These are phyloP conservation scores for Paecilomyces formosus DNA, from an alignment of 2,329 filamentous ascomycete species.

Conservation along the genomic window DNA sequence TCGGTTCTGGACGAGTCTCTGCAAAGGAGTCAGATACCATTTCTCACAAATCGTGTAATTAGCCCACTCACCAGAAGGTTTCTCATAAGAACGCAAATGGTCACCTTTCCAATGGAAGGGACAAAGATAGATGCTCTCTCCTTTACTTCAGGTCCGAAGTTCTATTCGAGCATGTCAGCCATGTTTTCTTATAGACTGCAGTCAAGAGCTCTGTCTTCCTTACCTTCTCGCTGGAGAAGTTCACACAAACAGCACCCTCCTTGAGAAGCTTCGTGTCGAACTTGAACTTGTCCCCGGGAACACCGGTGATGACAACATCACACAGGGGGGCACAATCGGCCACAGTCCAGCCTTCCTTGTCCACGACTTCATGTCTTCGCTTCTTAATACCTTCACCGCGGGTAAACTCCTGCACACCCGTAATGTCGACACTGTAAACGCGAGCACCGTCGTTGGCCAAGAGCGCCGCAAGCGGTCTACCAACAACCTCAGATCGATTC, in stretches of 20 bases:
- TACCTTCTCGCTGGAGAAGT: constrained; percentile 86
- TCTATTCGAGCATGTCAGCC: constrained; percentile 38
- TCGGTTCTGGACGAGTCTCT: constrained; percentile 39
- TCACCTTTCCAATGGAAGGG: constrained; percentile 94
- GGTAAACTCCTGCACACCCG: constrained; percentile 85
- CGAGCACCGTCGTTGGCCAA: constrained; percentile 93
- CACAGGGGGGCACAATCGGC: constrained; percentile 78
- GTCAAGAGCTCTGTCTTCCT: constrained; percentile 6
- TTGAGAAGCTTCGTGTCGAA: constrained; percentile 75
- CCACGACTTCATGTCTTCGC: constrained; percentile 75
- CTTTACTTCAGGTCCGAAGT: constrained; percentile 85
- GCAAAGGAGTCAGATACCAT: background rate
- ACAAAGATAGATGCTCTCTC: constrained; percentile 96
- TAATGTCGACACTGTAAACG: constrained; percentile 91
- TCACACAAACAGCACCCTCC: constrained; percentile 95
- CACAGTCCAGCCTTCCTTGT: constrained; percentile 71
- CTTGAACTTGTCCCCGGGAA: constrained; percentile 83
- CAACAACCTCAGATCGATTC: constrained; percentile 93
- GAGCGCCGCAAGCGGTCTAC: constrained; percentile 81
- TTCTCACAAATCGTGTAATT: background rate
- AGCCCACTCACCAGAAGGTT: constrained; percentile 68
- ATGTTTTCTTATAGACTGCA: background rate
- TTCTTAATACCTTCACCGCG: constrained; percentile 81
- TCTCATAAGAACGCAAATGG: constrained; percentile 80
- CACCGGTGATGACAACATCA: constrained; percentile 91